Evolutionary conservation across 164 flowering plant species (phyloP), one percentile per base, ranked within the genome.

Genomic region (Brasenia schreberi): DNA sequence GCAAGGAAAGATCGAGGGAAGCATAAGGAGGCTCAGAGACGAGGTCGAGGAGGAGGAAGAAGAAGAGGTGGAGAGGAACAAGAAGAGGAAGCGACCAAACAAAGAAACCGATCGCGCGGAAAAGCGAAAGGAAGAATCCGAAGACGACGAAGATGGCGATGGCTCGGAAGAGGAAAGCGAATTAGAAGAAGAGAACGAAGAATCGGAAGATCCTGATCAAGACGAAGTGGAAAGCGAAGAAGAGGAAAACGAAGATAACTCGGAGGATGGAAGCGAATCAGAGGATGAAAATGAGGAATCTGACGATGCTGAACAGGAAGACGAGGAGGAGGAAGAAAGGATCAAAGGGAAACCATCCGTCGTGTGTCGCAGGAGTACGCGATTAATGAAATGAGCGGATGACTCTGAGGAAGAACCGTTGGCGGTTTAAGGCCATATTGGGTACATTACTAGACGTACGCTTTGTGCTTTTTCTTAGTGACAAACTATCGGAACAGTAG

Each of bases 1-100:
- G 18, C 96, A 86, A 59, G 98, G 98, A 12, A 83, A 78, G 56
- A 88, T 93, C 64, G 98, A 93, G 64, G 98, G 98, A 43, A 85
- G 64, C 65, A 72, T 90, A 67, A 53, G 73, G 67, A 80, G 71
- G 65, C 87, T 93, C 61, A 79, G 82, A 0, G 72, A 85, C 63
- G 77, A 70, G 69, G n/a, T 23, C 19, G 43, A 85, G 64, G 77
- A 69, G 69, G 18, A 43, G 27, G 43, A 17, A 0, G 77, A 64
- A 14, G 56, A 49, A 9, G 56, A 49, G 56, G 16, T 9, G 77
- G 69, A 64, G 39, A 18, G 45, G 17, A 58, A n/a, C 11, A 49
- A 14, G 56, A 9, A 49, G 56, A 49, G 56, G 56, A 49, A 49
- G 56, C 56, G 56, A 3, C 1, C 56, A 14, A 49, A 49, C 56